Percentiles rank a stretch among this genome's conserved stretches.
Evolutionary conservation across 2,329 filamentous ascomycete species (phyloP).

Genomic region (Elsinoe arachidis): DNA sequence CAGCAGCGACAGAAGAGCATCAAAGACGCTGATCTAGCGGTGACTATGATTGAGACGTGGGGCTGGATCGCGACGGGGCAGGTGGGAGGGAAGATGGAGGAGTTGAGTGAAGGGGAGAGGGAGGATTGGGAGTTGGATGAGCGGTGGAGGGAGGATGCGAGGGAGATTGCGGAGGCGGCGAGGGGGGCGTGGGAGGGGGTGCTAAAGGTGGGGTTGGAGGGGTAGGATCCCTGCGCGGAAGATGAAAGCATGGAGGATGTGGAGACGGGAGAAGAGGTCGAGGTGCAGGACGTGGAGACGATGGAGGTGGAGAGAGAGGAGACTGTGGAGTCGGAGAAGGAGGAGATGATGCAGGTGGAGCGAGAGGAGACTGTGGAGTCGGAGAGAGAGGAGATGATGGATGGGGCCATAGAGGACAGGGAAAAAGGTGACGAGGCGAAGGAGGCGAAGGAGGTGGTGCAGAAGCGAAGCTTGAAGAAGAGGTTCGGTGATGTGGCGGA

Average conservation of each 20-base stretch:
- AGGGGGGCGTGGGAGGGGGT: constrained; percentile 5
- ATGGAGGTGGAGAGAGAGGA: no score
- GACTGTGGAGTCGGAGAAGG: no score
- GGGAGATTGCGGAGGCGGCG: background rate
- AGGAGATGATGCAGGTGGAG: no score
- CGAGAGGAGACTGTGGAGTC: no score
- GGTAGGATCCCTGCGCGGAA: background rate
- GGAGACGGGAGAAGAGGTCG: background rate
- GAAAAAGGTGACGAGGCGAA: no score
- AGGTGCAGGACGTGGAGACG: background rate
- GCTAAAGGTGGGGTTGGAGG: background rate
- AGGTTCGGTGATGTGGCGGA: no score
- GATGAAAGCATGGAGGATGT: background rate
- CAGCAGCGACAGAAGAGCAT: constrained; percentile 17
- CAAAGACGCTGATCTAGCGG: constrained; percentile 15
- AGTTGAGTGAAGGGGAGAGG: background rate
- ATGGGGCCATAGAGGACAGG: no score
- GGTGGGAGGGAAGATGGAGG: background rate
- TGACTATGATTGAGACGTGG: constrained; percentile 12
- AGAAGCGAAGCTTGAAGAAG: no score
- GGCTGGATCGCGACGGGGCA: background rate
- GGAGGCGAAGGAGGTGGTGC: no score
- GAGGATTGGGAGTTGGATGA: background rate
- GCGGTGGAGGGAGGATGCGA: background rate
- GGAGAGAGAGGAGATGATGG: no score